Percentiles rank a stretch among this genome's conserved stretches.
These are phyloP conservation scores for Pistacia vera DNA, from an alignment of 345 rosid genomes.

Conservation along the genomic window DNA sequence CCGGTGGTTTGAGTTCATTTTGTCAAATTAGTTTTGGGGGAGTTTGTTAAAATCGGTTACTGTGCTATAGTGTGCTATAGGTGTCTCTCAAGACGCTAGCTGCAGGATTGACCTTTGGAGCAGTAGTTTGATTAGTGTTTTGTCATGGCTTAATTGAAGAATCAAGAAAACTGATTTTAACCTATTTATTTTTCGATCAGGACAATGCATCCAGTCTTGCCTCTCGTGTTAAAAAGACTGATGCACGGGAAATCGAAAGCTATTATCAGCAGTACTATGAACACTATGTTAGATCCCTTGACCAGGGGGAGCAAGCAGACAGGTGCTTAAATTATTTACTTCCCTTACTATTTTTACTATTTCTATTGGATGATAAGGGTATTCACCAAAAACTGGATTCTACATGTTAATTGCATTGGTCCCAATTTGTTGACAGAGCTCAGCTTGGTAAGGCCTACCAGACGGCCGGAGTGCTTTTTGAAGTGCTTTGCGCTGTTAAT, in stretches of 20 bases:
- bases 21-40: too few relatives aligned
- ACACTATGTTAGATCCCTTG: conserved; percentile 87
- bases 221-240: conserved; percentile 89
- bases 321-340: conserved; percentile 46
- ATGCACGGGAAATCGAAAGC: conserved; percentile 93
- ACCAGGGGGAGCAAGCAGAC: conserved; percentile 96
- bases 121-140: background rate
- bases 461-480: conserved; percentile 97
- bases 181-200: conserved; percentile 31
- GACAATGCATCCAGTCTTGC: conserved; percentile 97
- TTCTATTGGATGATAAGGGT: background rate
- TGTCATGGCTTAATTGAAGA: background rate
- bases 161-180: conserved; percentile 14
- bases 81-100: background rate
- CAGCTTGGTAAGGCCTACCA: conserved; percentile 99
- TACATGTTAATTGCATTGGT: background rate
- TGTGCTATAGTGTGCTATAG: background rate
- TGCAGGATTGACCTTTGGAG: background rate
- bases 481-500: conserved; percentile 97
- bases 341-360: background rate
- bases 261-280: conserved; percentile 93
- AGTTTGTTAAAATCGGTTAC: too few relatives aligned
- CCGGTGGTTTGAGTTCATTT: too few relatives aligned
- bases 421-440: conserved; percentile 59
- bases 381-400: background rate